A percentile compares a stretch with the other conserved stretches of the same genome.
Evolutionary conservation across 768 basidiomycete species (phyloP).

Genomic region (Pulveroboletus sp.): DNA sequence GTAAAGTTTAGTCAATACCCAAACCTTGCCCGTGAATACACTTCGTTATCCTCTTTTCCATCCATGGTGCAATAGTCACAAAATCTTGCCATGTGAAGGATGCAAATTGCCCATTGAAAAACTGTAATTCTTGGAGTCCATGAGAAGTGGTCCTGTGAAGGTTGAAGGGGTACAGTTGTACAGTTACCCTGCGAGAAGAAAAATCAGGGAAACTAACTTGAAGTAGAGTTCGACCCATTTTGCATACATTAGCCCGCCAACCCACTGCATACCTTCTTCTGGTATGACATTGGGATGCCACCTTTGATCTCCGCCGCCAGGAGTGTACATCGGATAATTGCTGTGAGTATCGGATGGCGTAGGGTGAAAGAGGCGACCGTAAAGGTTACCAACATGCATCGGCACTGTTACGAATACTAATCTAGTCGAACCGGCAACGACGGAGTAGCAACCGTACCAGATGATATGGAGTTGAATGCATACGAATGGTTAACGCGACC

Average conservation of each 20-base stretch:
- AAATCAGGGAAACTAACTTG: conserved; percentile 5
- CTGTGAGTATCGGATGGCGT: conserved; percentile 51
- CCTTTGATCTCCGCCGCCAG: conserved; percentile 64
- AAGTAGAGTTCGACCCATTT: not conserved
- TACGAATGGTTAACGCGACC: not conserved
- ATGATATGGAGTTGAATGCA: conserved; percentile 2
- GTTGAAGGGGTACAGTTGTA: conserved; percentile 52
- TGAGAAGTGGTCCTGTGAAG: conserved; percentile 36
- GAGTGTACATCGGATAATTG: conserved; percentile 73
- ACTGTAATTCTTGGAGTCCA: conserved; percentile 46
- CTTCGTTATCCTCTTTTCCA: conserved; percentile 61
- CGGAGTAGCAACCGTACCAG: conserved; percentile 3
- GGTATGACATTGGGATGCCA: conserved; percentile 55
- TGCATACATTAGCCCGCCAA: conserved; percentile 66
- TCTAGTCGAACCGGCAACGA: not conserved
- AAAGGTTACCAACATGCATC: conserved; percentile 18
- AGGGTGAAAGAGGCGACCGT: conserved; percentile 52
- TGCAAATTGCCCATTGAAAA: conserved; percentile 57
- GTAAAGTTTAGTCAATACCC: conserved; percentile 42
- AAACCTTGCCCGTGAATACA: conserved; percentile 72
- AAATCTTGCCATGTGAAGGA: conserved; percentile 73
- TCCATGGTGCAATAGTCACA: conserved; percentile 74
- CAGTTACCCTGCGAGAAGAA: conserved; percentile 48
- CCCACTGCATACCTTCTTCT: conserved; percentile 67
- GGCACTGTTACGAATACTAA: not conserved